phyloP scores from a whole-genome alignment of 208 protist genomes.

The Trypanosoma rangeli region DNA sequence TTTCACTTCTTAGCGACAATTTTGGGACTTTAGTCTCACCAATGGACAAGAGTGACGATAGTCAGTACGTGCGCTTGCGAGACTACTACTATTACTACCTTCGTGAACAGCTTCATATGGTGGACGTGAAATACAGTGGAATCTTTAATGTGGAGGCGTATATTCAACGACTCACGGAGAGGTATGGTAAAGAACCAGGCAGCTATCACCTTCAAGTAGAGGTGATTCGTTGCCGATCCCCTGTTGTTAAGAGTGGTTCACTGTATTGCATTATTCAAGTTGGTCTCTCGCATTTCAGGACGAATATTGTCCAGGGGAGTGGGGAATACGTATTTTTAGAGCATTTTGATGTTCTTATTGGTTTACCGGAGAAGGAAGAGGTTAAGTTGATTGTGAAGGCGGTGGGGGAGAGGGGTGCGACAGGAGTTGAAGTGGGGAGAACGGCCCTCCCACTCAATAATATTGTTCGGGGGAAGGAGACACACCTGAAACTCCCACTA shows the following conservation, averaged over 20 bases:
- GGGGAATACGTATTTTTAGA: slow-evolving; percentile 66
- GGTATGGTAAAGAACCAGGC: slow-evolving; percentile 78
- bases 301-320: slow-evolving; percentile 40
- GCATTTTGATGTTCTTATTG: slow-evolving; percentile 57
- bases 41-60: slow-evolving; percentile 33
- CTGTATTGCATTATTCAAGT: slow-evolving; percentile 25
- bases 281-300: slow-evolving; percentile 61
- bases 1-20: slow-evolving; percentile 48
- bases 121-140: slow-evolving; percentile 60
- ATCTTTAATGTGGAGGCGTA: slow-evolving; percentile 68
- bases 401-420: slow-evolving; percentile 13
- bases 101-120: slow-evolving; percentile 48
- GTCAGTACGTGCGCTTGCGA: slow-evolving; percentile 48
- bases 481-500: slow-evolving; percentile 48
- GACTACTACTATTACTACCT: slow-evolving; percentile 79
- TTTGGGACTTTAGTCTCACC: slow-evolving; percentile 48
- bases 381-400: slow-evolving; percentile 63
- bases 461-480: slow-evolving; percentile 32
- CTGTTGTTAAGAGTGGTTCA: slow-evolving; percentile 13
- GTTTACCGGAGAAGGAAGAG: slow-evolving; percentile 64
- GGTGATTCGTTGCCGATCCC: slow-evolving; percentile 43
- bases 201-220: slow-evolving; percentile 49
- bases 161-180: slow-evolving; percentile 53
- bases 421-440: slow-evolving; percentile 49
- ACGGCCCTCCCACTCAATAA: slow-evolving; percentile 47